These are phyloP conservation scores for Mimosa bimucronata DNA, from an alignment of 306 rosid species.

Conservation along the genomic window DNA sequence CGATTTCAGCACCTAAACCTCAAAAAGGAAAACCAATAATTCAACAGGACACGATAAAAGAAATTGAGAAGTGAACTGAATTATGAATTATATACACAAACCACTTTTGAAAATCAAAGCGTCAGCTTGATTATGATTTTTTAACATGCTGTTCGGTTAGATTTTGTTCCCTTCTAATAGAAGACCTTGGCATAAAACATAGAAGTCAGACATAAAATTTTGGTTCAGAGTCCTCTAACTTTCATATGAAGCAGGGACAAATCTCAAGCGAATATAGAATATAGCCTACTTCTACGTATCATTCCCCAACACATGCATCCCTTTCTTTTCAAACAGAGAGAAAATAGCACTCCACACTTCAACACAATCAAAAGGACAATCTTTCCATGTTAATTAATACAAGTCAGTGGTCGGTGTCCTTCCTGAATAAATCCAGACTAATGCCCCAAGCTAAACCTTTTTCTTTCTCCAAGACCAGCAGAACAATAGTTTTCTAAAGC, in stretches of 20 bases:
- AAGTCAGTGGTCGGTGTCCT: neutral
- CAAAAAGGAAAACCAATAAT: slow-evolving; percentile 8
- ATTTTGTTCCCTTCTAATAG: neutral
- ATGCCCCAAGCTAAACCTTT: neutral
- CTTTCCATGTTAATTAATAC: neutral
- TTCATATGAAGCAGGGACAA: neutral
- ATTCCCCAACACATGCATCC: neutral
- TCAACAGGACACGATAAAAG: neutral
- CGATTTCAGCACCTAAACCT: slow-evolving; percentile 39
- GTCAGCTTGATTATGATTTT: slow-evolving; percentile 8
- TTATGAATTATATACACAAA: neutral
- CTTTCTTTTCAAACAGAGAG: too few species aligned
- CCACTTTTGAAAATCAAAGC: neutral
- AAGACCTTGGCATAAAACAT: neutral
- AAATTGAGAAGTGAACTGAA: slow-evolving; percentile 16
- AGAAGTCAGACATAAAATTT: neutral
- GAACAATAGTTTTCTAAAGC: neutral
- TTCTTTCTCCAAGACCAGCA: neutral
- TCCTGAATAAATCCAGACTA: neutral
- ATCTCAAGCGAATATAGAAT: neutral
- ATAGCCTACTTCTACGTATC: neutral
- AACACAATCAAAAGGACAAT: neutral
- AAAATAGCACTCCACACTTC: neutral
- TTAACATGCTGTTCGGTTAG: slow-evolving; percentile 1
- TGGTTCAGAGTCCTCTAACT: neutral